Base-by-base conservation (phyloP, 164 flowering plant species). In the Buxus sempervirens region DNA sequence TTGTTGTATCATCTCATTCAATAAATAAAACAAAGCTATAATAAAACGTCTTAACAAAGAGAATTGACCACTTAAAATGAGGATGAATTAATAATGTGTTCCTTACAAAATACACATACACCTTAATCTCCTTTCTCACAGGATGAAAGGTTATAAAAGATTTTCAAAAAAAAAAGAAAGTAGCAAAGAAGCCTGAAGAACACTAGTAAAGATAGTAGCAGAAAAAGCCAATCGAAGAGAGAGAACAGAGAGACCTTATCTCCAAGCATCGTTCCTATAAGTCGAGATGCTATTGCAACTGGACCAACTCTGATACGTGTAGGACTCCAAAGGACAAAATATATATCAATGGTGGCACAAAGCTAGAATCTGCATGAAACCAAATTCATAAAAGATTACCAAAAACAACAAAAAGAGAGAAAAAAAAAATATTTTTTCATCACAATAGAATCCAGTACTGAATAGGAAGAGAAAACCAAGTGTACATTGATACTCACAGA, bases 291-390 rank as follows among this genome's bases (percentile, higher is more conserved):
- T 21, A 82, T 77, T 5, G 93, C 76, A 4, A 83, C 88, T 1
- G 89, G 85, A 20, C 93, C 90, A n/a, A 86, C 78, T 0, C 81
- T 88, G 4, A 88, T 67, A 70, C 83, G 83, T 60, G 77, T 81
- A 2, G 93, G 86, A 67, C 86, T 86, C 61, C 93, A 89, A 25
- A 86, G 76, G n/a, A 82, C 61, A 9, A 90, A 75, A 60, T 86
- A 88, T n/a, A n/a, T 24, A 85, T 66, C 69, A 86, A 65, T 19
- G 93, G 93, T 16, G 93, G 93, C 15, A 88, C 88, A 74, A 86
- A 84, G 64, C 93, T 88, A 20, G 89, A 84, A 71, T 88, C 93
- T 88, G 79, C 73, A 79, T 12, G 24, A 16, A 69, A 51, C 32
- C 65, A 12, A 14, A 63, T 55, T 64, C 6, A 58, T 32, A 36